These are phyloP conservation scores for Termitomyces sp. DNA, from an alignment of 768 basidiomycete genomes.

Conservation along the genomic window DNA sequence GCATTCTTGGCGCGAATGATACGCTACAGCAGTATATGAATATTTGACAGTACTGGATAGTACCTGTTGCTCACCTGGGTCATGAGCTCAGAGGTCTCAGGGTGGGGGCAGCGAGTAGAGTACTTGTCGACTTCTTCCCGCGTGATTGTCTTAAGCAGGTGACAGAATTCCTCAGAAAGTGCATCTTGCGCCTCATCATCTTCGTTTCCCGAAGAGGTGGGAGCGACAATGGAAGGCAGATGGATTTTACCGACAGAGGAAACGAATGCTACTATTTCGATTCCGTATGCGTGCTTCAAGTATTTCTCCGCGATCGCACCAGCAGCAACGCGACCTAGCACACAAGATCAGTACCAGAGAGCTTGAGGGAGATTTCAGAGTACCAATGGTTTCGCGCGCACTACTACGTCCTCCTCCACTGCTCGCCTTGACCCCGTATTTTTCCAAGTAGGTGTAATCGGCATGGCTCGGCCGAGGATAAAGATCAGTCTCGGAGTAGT, in stretches of 20 bases:
- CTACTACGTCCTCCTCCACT: constrained; percentile 93
- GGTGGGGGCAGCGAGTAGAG: constrained; percentile 85
- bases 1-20: constrained; percentile 90
- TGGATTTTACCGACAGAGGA: constrained; percentile 92
- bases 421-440: constrained; percentile 96
- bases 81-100: constrained; percentile 86
- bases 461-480: constrained; percentile 98
- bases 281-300: constrained; percentile 76
- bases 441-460: constrained; percentile 96
- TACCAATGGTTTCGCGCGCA: constrained; percentile 95
- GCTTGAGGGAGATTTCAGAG: constrained; percentile 6
- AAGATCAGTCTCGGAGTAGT: constrained; percentile 96
- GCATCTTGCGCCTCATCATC: constrained; percentile 67
- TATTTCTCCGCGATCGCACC: constrained; percentile 98
- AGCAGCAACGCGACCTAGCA: constrained; percentile 86
- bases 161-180: constrained; percentile 76
- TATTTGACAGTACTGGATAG: not conserved
- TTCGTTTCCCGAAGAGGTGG: constrained; percentile 34
- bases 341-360: constrained; percentile 1
- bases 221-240: constrained; percentile 50
- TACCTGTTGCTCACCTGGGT: constrained; percentile 50
- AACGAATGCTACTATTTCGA: constrained; percentile 97
- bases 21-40: constrained; percentile 42
- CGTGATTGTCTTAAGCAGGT: constrained; percentile 72
- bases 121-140: constrained; percentile 87